Conservation (phyloP, 768 basidiomycete species). For the Mycena amicta region DNA sequence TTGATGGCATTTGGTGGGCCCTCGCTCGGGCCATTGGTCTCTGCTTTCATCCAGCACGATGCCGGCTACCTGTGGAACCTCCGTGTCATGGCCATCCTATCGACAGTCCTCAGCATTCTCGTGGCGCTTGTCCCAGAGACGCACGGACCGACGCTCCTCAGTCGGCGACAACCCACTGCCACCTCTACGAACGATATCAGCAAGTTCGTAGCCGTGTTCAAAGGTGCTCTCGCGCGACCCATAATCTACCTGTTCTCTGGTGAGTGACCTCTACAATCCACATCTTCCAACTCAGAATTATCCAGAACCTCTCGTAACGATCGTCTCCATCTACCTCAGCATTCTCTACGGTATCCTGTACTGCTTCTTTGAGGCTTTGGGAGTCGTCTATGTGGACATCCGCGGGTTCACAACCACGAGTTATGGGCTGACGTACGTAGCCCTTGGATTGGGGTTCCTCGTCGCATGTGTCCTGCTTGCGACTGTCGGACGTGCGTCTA, state of each 20-base stretch:
- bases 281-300: no score
- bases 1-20: slow-evolving; percentile 21
- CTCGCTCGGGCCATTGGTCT: slow-evolving; percentile 16
- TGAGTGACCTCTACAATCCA: no score
- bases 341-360: slow-evolving; percentile 17
- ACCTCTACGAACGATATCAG: slow-evolving; percentile 2
- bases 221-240: slow-evolving; percentile 9
- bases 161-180: slow-evolving; percentile 8
- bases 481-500: slow-evolving; percentile 12
- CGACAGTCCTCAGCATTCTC: slow-evolving; percentile 13
- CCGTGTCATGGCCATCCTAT: slow-evolving; percentile 17
- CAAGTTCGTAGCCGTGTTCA: slow-evolving; percentile 10
- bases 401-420: slow-evolving; percentile 14
- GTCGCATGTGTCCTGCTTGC: slow-evolving; percentile 10
- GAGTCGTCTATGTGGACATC: slow-evolving; percentile 17
- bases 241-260: slow-evolving; percentile 15
- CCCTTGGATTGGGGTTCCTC: slow-evolving; percentile 18
- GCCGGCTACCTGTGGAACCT: slow-evolving; percentile 20
- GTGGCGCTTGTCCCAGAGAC: slow-evolving; percentile 16
- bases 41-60: slow-evolving; percentile 16
- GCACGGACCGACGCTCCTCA: slow-evolving; percentile 17
- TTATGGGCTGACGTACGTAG: slow-evolving; percentile 18
- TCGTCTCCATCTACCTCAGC: slow-evolving; percentile 18
- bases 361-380: slow-evolving; percentile 16
- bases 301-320: slow-evolving; percentile 20